phyloP scores from a whole-genome alignment of 2,329 filamentous ascomycete species.

The Pestalotiopsis sp. region DNA sequence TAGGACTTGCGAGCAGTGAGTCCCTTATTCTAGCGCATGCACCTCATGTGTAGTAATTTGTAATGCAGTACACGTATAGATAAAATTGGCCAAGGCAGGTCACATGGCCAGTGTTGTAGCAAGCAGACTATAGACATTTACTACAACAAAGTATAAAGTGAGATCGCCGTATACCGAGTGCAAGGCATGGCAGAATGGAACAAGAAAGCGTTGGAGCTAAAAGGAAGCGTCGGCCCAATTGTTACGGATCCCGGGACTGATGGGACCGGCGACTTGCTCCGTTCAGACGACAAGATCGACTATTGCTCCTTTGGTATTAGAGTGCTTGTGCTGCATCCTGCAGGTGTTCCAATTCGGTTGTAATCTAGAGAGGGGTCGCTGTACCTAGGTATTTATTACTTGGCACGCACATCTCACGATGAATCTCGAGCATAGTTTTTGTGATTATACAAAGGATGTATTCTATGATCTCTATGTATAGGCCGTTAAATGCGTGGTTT shows the following conservation, averaged over 20 bases:
- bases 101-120: no score
- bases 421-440: no score
- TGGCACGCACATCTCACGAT: no score
- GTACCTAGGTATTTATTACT: no score
- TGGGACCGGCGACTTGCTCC: constrained; percentile 24
- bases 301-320: constrained; percentile 33
- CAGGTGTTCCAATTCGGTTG: constrained; percentile 18
- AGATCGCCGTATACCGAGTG: background rate
- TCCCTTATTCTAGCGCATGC: constrained; percentile 15
- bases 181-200: background rate
- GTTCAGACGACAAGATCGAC: constrained; percentile 21
- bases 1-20: no score
- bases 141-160: background rate
- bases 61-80: no score
- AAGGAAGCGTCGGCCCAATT: constrained; percentile 23
- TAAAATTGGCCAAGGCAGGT: no score
- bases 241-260: constrained; percentile 19
- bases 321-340: constrained; percentile 24
- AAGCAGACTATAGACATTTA: no score
- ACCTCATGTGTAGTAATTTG: no score
- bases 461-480: no score
- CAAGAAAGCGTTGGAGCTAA: constrained; percentile 5
- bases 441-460: no score
- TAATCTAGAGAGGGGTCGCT: constrained; percentile 22
- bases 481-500: constrained; percentile 3